Evolutionary conservation across 225 moss, liverwort and hornwort genomes (phyloP).

Genomic region (Straminergon stramineum): DNA sequence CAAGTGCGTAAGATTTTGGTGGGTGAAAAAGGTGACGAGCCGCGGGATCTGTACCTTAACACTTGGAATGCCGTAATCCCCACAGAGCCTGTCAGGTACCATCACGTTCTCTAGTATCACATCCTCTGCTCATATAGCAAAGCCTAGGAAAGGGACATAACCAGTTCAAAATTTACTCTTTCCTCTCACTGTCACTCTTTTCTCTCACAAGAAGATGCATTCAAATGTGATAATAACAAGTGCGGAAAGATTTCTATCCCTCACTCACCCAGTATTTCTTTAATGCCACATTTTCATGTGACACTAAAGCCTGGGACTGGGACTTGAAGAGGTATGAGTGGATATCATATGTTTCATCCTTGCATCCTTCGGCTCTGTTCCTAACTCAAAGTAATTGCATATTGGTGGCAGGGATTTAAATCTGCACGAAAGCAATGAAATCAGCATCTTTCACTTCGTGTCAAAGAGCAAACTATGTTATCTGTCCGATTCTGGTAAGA

Average conservation of each 20-base stretch:
- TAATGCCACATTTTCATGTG: background rate
- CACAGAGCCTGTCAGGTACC: constrained; percentile 19
- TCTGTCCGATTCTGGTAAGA: constrained; percentile 19
- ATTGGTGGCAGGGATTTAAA: constrained; percentile 17
- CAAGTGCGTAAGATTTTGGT: constrained; percentile 41
- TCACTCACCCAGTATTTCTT: background rate
- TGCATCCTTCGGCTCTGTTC: background rate
- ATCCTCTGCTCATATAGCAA: background rate
- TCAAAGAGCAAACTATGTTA: background rate
- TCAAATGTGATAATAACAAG: background rate
- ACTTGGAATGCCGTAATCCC: constrained; percentile 53
- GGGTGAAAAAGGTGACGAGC: constrained; percentile 20
- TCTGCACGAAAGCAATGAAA: constrained; percentile 14
- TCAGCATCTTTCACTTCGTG: background rate
- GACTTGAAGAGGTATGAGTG: background rate
- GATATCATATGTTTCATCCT: background rate
- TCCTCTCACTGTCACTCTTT: background rate
- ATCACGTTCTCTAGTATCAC: background rate
- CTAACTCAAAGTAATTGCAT: background rate
- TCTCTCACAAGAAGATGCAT: background rate
- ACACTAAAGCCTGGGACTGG: background rate
- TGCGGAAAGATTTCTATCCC: background rate
- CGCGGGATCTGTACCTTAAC: constrained; percentile 31
- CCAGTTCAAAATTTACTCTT: background rate
- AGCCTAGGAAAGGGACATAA: background rate